Evolutionary conservation across 2,329 filamentous ascomycete species (phyloP).

Genomic region (Aspergillus ustus): DNA sequence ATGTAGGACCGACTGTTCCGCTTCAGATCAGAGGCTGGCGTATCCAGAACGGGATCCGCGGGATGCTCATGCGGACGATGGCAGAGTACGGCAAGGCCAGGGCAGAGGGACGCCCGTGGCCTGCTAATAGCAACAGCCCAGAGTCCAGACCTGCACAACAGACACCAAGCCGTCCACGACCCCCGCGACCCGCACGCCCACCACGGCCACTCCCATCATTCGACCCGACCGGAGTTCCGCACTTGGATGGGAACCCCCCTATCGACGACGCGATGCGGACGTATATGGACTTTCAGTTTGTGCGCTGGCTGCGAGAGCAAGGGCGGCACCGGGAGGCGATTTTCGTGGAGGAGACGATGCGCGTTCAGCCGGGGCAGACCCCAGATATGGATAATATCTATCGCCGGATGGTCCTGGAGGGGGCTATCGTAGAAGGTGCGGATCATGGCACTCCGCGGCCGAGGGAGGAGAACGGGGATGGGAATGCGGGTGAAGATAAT

Average conservation of each 20-base stretch:
- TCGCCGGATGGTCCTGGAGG: background rate
- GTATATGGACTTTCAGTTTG: background rate
- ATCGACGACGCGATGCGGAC: background rate
- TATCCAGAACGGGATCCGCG: background rate
- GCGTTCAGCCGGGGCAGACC: background rate
- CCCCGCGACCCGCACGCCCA: too few species aligned
- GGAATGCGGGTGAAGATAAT: too few species aligned
- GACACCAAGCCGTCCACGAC: background rate
- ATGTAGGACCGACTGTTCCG: conserved; percentile 1
- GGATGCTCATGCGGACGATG: background rate
- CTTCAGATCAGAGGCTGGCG: background rate
- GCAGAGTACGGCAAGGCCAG: background rate
- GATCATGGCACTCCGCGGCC: too few species aligned
- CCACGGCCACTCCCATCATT: background rate
- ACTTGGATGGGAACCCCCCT: background rate
- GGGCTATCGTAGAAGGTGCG: background rate
- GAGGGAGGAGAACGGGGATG: background rate
- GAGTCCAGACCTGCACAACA: background rate
- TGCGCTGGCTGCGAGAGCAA: background rate
- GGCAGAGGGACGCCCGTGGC: background rate
- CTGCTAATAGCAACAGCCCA: background rate
- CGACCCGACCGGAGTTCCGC: background rate
- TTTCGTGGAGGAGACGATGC: background rate
- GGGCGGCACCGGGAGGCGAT: background rate
- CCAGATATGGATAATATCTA: background rate